phyloP scores from a whole-genome alignment of 1,284 basidiomycete species.

The Moesziomyces parantarcticus region DNA sequence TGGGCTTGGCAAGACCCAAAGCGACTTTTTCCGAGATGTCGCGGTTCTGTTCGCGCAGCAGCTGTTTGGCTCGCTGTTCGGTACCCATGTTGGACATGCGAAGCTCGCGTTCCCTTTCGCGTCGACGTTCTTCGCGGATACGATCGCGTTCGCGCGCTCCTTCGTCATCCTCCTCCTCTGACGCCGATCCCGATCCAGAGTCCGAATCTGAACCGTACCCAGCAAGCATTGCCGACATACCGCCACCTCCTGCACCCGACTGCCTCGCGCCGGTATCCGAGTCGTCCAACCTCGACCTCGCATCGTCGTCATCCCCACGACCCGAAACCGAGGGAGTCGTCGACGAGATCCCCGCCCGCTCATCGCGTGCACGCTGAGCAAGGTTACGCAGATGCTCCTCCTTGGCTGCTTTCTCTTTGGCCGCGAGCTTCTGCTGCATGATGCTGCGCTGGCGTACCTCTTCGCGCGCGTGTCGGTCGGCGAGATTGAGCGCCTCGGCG shows the following conservation, averaged over 20 bases:
- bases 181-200: conserved; percentile 71
- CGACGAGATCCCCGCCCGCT: conserved; percentile 79
- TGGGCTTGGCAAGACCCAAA: conserved; percentile 94
- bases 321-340: conserved; percentile 32
- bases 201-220: conserved; percentile 77
- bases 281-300: conserved; percentile 17
- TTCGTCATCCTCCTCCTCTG: conserved; percentile 75
- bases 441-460: conserved; percentile 94
- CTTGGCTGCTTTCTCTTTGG: conserved; percentile 96
- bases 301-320: conserved; percentile 25
- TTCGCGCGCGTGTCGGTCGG: conserved; percentile 97
- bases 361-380: conserved; percentile 93
- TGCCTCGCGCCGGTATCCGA: conserved; percentile 8
- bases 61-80: conserved; percentile 92
- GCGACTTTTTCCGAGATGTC: conserved; percentile 99
- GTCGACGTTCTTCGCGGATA: conserved; percentile 89
- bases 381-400: conserved; percentile 94
- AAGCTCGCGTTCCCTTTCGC: conserved; percentile 95
- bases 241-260: conserved; percentile 7
- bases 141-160: conserved; percentile 85
- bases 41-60: conserved; percentile 92
- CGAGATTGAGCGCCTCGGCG: conserved; percentile 92
- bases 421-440: conserved; percentile 97
- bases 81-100: conserved; percentile 99
- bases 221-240: conserved; percentile 42